These are phyloP conservation scores for Entoloma clypeatum DNA, from an alignment of 1,284 basidiomycete species.

Conservation along the genomic window DNA sequence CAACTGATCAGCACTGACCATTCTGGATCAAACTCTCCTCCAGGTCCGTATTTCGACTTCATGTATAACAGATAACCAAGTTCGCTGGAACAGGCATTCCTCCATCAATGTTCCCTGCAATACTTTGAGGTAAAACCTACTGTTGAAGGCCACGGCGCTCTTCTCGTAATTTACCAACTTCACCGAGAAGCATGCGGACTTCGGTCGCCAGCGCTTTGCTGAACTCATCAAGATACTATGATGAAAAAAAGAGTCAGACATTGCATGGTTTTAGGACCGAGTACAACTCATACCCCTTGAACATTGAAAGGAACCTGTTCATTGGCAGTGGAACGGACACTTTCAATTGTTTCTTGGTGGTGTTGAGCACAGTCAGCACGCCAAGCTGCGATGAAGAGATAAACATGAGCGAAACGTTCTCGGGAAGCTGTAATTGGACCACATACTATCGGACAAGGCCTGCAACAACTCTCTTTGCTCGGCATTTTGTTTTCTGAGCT, in stretches of 20 bases:
- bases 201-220: slow-evolving; percentile 75
- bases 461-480: slow-evolving; percentile 49
- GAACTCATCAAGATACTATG: slow-evolving; percentile 78
- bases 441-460: slow-evolving; percentile 52
- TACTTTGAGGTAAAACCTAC: slow-evolving; percentile 40
- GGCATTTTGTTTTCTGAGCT: slow-evolving; percentile 47
- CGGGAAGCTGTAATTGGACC: slow-evolving; percentile 1
- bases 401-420: not conserved
- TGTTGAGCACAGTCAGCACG: slow-evolving; percentile 57
- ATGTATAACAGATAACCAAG: slow-evolving; percentile 62
- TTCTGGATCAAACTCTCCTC: slow-evolving; percentile 71
- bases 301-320: slow-evolving; percentile 76
- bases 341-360: slow-evolving; percentile 59
- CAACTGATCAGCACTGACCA: slow-evolving; percentile 50
- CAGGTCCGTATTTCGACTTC: slow-evolving; percentile 68
- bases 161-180: slow-evolving; percentile 74
- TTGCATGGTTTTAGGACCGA: too few relatives aligned
- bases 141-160: slow-evolving; percentile 67
- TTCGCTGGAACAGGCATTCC: slow-evolving; percentile 49
- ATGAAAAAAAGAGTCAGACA: too few relatives aligned
- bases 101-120: slow-evolving; percentile 4
- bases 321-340: slow-evolving; percentile 59
- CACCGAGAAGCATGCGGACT: slow-evolving; percentile 69
- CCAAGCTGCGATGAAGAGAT: slow-evolving; percentile 41
- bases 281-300: slow-evolving; percentile 56